Percentiles rank a stretch among this genome's conserved stretches.
phyloP scores from a whole-genome alignment of 2,329 filamentous ascomycete species.

The Calycina marina region DNA sequence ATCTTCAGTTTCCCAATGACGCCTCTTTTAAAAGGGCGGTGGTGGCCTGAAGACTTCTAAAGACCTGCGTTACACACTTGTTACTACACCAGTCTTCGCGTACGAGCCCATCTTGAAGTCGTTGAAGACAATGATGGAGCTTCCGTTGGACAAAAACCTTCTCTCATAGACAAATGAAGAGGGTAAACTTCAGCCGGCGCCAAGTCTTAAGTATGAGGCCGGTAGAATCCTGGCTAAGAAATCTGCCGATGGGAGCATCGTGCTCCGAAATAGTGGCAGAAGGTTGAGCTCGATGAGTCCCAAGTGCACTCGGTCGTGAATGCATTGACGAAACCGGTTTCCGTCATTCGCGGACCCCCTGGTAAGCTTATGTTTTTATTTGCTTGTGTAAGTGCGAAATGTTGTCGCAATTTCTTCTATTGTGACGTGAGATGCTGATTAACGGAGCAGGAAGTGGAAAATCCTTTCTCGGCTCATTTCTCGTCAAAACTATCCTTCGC shows the following conservation, averaged over 20 bases:
- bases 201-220: no score
- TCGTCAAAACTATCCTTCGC: slow-evolving; percentile 40
- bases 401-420: no score
- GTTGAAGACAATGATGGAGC: slow-evolving; percentile 37
- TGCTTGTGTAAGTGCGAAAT: slow-evolving; percentile 2
- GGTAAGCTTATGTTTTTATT: slow-evolving; percentile 20
- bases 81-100: slow-evolving; percentile 31
- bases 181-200: no score
- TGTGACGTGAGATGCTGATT: no score
- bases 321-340: slow-evolving; percentile 37
- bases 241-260: no score
- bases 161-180: no score
- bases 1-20: not conserved
- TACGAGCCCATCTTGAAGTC: slow-evolving; percentile 51
- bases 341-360: slow-evolving; percentile 58
- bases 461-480: slow-evolving; percentile 54
- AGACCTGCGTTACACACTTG: not conserved
- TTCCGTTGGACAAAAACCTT: slow-evolving; percentile 41
- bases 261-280: no score
- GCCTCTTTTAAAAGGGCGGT: not conserved
- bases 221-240: no score
- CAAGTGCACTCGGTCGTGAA: slow-evolving; percentile 42
- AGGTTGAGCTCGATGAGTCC: slow-evolving; percentile 31
- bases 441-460: slow-evolving; percentile 50
- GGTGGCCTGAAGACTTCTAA: not conserved